These are phyloP conservation scores for Trifolium dubium DNA, from an alignment of 306 rosid species.

Conservation along the genomic window DNA sequence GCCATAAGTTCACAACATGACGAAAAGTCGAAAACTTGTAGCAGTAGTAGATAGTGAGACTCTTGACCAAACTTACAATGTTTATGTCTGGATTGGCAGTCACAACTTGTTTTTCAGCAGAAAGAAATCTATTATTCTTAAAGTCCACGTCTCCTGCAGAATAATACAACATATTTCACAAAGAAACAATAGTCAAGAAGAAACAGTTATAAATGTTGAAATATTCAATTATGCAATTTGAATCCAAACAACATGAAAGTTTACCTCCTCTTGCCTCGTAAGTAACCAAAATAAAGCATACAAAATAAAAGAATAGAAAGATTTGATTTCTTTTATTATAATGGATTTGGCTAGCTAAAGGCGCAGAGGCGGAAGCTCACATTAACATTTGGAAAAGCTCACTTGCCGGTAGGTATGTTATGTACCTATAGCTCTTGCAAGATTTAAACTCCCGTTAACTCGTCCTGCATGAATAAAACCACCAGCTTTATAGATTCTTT, in stretches of 20 bases:
- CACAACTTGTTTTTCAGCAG: slow-evolving; percentile 81
- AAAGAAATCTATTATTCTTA: slow-evolving; percentile 80
- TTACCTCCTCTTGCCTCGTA: slow-evolving; percentile 28
- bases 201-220: slow-evolving; percentile 9
- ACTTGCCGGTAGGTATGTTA: neutral
- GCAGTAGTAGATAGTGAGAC: neutral
- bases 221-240: neutral
- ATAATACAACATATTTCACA: slow-evolving; percentile 32
- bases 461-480: slow-evolving; percentile 97
- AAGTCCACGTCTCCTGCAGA: slow-evolving; percentile 90
- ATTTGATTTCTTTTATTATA: slow-evolving; percentile 21
- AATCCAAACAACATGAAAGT: slow-evolving; percentile 14
- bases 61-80: slow-evolving; percentile 57
- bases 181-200: neutral
- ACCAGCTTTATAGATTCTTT: slow-evolving; percentile 88
- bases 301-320: neutral
- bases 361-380: neutral
- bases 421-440: slow-evolving; percentile 91
- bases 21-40: neutral
- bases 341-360: slow-evolving; percentile 22
- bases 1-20: neutral
- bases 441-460: slow-evolving; percentile 93
- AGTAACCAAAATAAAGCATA: slow-evolving; percentile 33
- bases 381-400: neutral
- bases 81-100: slow-evolving; percentile 89